Percentiles rank a stretch among this genome's conserved stretches.
Evolutionary conservation across 2,329 filamentous ascomycete species (phyloP).

Genomic region (Aspergillus terreus): DNA sequence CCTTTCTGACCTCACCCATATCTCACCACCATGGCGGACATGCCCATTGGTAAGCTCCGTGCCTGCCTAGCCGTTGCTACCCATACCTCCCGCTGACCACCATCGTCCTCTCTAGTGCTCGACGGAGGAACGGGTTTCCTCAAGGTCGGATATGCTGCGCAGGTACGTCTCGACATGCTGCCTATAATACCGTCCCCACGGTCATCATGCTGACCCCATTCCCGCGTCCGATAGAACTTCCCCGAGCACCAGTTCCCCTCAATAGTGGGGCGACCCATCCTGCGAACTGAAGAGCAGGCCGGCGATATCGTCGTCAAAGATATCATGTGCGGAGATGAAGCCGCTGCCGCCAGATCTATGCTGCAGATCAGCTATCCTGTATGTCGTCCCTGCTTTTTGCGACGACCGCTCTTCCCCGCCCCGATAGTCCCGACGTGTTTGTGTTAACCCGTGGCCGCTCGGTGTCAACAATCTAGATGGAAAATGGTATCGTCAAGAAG

Average conservation of each 20-base stretch:
- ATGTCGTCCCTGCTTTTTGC: constrained; percentile 29
- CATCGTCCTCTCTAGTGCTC: constrained; percentile 65
- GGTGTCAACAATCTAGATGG: constrained; percentile 62
- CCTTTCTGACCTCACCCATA: background rate
- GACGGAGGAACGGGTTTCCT: constrained; percentile 99
- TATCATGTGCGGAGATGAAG: constrained; percentile 99
- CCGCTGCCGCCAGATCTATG: constrained; percentile 91
- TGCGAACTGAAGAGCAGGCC: constrained; percentile 90
- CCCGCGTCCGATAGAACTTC: constrained; percentile 69
- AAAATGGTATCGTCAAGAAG: constrained; percentile 98
- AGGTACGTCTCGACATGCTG: constrained; percentile 47
- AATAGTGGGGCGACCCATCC: constrained; percentile 94
- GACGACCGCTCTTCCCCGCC: constrained; percentile 6
- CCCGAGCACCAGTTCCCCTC: constrained; percentile 98
- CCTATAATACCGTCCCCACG: background rate
- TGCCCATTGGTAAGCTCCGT: constrained; percentile 45
- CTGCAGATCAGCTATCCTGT: constrained; percentile 95
- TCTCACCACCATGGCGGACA: constrained; percentile 41
- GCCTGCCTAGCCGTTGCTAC: constrained; percentile 14
- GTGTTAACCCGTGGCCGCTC: constrained; percentile 18
- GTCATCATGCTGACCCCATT: background rate
- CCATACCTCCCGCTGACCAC: constrained; percentile 11
- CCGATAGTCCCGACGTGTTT: constrained; percentile 8
- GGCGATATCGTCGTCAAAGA: constrained; percentile 78
- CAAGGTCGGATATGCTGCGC: constrained; percentile 97